These are phyloP conservation scores for Geosmithia morbida DNA, from an alignment of 2,329 filamentous ascomycete species.

Conservation along the genomic window DNA sequence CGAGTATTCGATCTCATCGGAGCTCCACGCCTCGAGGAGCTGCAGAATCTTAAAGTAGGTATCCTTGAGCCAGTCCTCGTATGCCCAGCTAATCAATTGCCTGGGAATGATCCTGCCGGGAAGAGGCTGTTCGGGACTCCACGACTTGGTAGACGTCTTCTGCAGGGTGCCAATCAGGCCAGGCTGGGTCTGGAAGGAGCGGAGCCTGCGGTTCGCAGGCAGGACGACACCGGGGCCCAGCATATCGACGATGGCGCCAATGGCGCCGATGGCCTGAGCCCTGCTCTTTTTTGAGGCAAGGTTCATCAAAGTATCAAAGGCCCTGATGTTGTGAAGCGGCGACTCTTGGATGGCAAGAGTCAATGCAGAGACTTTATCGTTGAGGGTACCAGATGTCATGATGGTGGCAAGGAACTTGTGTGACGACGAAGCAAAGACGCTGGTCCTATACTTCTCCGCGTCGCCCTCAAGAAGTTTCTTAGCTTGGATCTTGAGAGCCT, in stretches of 20 bases:
- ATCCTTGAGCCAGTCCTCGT: slow-evolving; percentile 89
- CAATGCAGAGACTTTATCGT: slow-evolving; percentile 90
- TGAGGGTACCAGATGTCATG: slow-evolving; percentile 90
- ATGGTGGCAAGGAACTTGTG: slow-evolving; percentile 96
- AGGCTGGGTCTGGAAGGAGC: slow-evolving; percentile 67
- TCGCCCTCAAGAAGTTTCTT: slow-evolving; percentile 64
- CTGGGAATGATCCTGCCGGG: slow-evolving; percentile 59
- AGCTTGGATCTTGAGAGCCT: slow-evolving; percentile 53
- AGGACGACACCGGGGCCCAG: slow-evolving; percentile 79
- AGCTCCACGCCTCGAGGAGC: slow-evolving; percentile 82
- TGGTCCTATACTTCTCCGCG: slow-evolving; percentile 57
- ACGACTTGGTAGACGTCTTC: slow-evolving; percentile 37
- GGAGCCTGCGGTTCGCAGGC: slow-evolving; percentile 68
- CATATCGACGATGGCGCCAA: slow-evolving; percentile 87
- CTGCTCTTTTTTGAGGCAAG: slow-evolving; percentile 89
- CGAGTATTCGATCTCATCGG: slow-evolving; percentile 90
- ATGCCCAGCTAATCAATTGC: slow-evolving; percentile 80
- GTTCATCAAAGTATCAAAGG: slow-evolving; percentile 68
- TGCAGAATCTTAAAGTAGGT: slow-evolving; percentile 90
- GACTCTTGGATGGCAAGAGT: slow-evolving; percentile 94
- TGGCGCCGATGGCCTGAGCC: slow-evolving; percentile 81
- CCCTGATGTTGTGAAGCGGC: slow-evolving; percentile 80
- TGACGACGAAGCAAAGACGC: slow-evolving; percentile 67
- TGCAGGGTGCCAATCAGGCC: slow-evolving; percentile 59
- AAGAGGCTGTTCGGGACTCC: slow-evolving; percentile 55